Base-by-base conservation (phyloP, 225 moss, liverwort and hornwort genomes). In the Pseudoscleropodium purum region DNA sequence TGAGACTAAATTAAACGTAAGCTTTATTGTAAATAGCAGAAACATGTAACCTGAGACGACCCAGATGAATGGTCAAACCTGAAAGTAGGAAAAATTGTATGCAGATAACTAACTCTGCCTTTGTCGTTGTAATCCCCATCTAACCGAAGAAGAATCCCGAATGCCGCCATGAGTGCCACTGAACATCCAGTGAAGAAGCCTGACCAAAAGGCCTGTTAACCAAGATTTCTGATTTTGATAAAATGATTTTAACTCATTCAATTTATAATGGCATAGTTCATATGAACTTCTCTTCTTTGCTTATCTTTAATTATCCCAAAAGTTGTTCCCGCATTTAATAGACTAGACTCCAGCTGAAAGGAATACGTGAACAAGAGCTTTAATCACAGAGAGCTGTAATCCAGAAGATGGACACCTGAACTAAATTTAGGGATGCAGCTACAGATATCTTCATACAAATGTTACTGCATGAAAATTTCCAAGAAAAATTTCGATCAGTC, bases 101-200 rank as follows among this genome's bases (percentile, higher is more conserved):
- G 94, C 79, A 94, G 87, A 87, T 94, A 94, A 81, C 54, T 90
- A 59, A 93, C 45, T 93, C 90, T 91, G 81, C 87, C 89, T 90
- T 80, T 87, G 89, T 94, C 91, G 67, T 91, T 92, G 93, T 93
- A 93, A 88, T 94, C 94, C 83, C 94, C 93, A 75, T 94, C 87
- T 90, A 93, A 86, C 81, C 91, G 94, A 66, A 94, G 89, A 77
- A 94, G 90, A 74, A 90, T 72, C 69, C 93, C 92, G 68, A 94
- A 93, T 88, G 93, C 94, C 34, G 92, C 93, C 88, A 94, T 91
- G 66, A 94, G 91, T 87, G 93, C 92, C 87, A 94, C 79, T 33
- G 95, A 93, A 86, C 95, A 95, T 87, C 95, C 95, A 83, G 95
- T 95, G 79, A 93, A 95, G 89, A 93, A 95, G 88, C 93, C 93